Evolutionary conservation across 176 grass and related monocot species (phyloP).

Genomic region (Poa annua): DNA sequence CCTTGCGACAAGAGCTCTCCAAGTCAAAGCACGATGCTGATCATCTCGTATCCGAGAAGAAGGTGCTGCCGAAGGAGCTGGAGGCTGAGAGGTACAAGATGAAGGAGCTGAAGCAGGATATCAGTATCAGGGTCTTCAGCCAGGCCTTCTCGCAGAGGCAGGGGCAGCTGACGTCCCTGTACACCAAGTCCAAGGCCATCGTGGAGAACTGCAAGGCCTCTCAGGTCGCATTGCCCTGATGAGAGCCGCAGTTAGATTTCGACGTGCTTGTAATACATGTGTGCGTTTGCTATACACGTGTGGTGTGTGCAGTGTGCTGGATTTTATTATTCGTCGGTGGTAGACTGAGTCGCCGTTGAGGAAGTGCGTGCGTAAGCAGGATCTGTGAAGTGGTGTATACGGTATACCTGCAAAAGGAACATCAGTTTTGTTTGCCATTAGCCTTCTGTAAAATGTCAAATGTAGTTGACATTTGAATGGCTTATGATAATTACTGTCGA

Average conservation of each 20-base stretch:
- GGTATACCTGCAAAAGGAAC: background rate
- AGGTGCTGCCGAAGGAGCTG: conserved; percentile 52
- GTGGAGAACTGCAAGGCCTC: conserved; percentile 63
- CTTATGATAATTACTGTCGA: background rate
- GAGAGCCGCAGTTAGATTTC: background rate
- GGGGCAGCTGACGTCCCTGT: conserved; percentile 65
- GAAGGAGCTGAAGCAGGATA: conserved; percentile 75
- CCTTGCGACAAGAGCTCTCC: conserved; percentile 47
- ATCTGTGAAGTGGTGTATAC: conserved; percentile 9
- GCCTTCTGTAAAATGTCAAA: conserved; percentile 22
- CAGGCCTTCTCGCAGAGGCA: conserved; percentile 60
- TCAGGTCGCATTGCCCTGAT: conserved; percentile 43
- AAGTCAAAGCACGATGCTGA: conserved; percentile 43
- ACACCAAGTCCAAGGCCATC: conserved; percentile 79
- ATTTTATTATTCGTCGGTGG: background rate
- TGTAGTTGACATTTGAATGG: conserved; percentile 26
- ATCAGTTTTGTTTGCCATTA: background rate
- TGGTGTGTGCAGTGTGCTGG: conserved; percentile 24
- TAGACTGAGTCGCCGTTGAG: background rate
- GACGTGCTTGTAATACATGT: conserved; percentile 2
- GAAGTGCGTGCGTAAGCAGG: background rate
- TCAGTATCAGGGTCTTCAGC: conserved; percentile 61
- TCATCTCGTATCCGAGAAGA: conserved; percentile 50
- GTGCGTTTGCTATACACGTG: background rate
- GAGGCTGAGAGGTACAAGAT: conserved; percentile 46